These are phyloP conservation scores for Debaryomycetaceae sp. DNA, from an alignment of 1,139 yeast species.

Conservation along the genomic window DNA sequence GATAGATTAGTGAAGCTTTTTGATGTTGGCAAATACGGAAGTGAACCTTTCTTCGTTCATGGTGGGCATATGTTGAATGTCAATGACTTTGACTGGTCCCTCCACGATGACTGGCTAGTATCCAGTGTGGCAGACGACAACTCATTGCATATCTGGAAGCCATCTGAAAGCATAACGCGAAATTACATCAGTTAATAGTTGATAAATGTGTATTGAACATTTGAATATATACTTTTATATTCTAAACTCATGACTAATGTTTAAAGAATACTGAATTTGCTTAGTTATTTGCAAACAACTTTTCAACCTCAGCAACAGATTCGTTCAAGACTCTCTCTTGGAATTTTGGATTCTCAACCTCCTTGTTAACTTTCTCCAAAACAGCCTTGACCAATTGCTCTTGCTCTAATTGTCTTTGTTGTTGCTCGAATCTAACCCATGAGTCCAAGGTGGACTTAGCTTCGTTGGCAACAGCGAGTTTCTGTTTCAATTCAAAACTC, in stretches of 20 bases:
- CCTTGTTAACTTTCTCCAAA: slow-evolving; percentile 83
- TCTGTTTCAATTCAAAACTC: slow-evolving; percentile 88
- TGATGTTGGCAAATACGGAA: slow-evolving; percentile 50
- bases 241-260: slow-evolving; percentile 9
- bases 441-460: slow-evolving; percentile 96
- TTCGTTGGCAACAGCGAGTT: slow-evolving; percentile 80
- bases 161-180: slow-evolving; percentile 30
- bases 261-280: slow-evolving; percentile 4
- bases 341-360: slow-evolving; percentile 83
- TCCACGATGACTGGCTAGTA: slow-evolving; percentile 71
- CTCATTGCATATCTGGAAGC: slow-evolving; percentile 82
- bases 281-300: slow-evolving; percentile 58
- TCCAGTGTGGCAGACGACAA: slow-evolving; percentile 89
- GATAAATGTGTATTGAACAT: neutral
- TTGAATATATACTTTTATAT: slow-evolving; percentile 2
- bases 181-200: slow-evolving; percentile 7
- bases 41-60: slow-evolving; percentile 60
- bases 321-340: slow-evolving; percentile 90
- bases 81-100: slow-evolving; percentile 85
- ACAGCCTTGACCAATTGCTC: slow-evolving; percentile 85
- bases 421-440: slow-evolving; percentile 98
- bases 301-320: slow-evolving; percentile 89
- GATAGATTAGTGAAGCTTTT: slow-evolving; percentile 72
- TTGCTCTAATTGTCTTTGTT: slow-evolving; percentile 96
- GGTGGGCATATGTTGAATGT: slow-evolving; percentile 91